Conservation (phyloP, 495 filamentous ascomycete species). For the Penicillium canescens region DNA sequence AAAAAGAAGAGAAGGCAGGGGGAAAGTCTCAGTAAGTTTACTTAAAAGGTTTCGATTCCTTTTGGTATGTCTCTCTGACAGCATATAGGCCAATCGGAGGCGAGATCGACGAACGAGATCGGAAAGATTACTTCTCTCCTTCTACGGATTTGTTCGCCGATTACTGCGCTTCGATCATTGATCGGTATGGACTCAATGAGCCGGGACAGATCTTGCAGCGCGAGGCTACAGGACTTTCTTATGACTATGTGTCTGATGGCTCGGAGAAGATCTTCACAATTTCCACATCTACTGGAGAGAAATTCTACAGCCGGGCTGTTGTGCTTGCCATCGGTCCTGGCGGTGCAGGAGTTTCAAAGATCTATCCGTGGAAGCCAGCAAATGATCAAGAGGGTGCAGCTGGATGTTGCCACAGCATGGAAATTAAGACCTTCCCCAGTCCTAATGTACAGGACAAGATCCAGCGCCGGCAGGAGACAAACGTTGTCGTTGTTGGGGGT, state of each 20-base stretch:
- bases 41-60: too few relatives aligned
- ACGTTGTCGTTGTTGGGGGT: conserved; percentile 61
- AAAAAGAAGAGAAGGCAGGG: conserved; percentile 54
- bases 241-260: conserved; percentile 29
- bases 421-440: conserved; percentile 52
- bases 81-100: conserved; percentile 25
- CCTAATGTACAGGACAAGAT: conserved; percentile 47
- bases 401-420: conserved; percentile 53
- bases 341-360: conserved; percentile 39
- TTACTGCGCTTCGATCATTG: conserved; percentile 53
- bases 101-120: conserved; percentile 62
- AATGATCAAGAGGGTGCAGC: conserved; percentile 42
- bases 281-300: conserved; percentile 41
- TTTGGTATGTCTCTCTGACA: too few relatives aligned
- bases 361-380: conserved; percentile 45
- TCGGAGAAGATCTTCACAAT: conserved; percentile 52
- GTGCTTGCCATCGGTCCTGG: conserved; percentile 60
- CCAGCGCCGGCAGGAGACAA: conserved; percentile 40
- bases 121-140: conserved; percentile 65
- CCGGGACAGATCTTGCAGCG: conserved; percentile 47
- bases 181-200: conserved; percentile 51
- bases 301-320: conserved; percentile 50
- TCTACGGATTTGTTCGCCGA: conserved; percentile 56
- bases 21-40: conserved; percentile 31
- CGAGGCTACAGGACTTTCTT: conserved; percentile 53